Conservation (phyloP, 495 filamentous ascomycete species). For the Lasiosphaeriaceae sp. region DNA sequence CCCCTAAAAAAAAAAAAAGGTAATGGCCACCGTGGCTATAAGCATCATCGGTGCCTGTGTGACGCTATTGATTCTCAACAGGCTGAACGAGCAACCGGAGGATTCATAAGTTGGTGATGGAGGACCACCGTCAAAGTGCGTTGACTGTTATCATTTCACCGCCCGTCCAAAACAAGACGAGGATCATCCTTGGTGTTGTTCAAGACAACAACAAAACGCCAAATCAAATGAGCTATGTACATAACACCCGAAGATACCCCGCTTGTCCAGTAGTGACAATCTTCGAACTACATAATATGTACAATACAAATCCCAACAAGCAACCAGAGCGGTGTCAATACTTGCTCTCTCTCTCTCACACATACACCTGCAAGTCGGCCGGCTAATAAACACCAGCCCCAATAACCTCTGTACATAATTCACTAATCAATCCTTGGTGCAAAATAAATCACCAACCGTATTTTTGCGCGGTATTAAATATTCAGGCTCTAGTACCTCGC, state of each 20-base stretch:
- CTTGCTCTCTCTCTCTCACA: no score
- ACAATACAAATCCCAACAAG: no score
- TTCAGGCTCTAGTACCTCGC: slow-evolving; percentile 22
- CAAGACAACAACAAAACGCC: neutral
- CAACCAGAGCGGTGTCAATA: no score
- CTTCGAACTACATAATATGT: no score
- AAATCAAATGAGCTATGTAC: neutral
- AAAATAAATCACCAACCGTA: slow-evolving; percentile 27
- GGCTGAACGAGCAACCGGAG: slow-evolving; percentile 22
- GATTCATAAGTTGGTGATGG: no score
- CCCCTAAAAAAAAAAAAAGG: slow-evolving; percentile 6
- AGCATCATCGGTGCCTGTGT: slow-evolving; percentile 77
- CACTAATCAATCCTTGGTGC: slow-evolving; percentile 12
- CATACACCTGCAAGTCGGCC: no score
- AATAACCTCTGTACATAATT: no score
- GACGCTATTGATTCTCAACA: slow-evolving; percentile 43
- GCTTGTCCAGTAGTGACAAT: no score
- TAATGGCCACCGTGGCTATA: slow-evolving; percentile 71
- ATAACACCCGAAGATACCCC: neutral
- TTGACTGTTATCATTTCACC: no score
- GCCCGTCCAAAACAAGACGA: no score
- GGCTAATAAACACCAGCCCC: no score
- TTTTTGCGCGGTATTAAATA: slow-evolving; percentile 15
- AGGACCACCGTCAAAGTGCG: no score
- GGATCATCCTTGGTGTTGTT: neutral